phyloP scores from a whole-genome alignment of 2,329 filamentous ascomycete genomes.

The Intubia oerlemansii region DNA sequence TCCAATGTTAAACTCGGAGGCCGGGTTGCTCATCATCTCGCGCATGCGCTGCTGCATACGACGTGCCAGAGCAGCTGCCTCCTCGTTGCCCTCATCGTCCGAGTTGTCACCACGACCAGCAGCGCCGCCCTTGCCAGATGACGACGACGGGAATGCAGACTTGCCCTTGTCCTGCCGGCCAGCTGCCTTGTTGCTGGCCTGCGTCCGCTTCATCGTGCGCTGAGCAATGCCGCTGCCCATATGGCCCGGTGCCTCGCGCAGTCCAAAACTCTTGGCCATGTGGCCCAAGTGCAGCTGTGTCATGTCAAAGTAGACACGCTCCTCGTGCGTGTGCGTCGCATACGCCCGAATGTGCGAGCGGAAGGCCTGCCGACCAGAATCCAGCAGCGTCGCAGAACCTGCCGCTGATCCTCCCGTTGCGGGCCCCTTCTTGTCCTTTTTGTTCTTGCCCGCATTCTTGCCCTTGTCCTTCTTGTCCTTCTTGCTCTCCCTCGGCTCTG shows the following conservation, averaged over 20 bases:
- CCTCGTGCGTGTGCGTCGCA: conserved; percentile 73
- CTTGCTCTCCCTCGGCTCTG: conserved; percentile 1
- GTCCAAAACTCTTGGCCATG: conserved; percentile 76
- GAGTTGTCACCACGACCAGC: conserved; percentile 8
- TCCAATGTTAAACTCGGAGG: conserved; percentile 10
- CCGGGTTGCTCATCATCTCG: conserved; percentile 8
- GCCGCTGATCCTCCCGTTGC: too few relatives aligned
- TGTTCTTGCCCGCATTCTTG: background rate
- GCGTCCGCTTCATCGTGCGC: conserved; percentile 9
- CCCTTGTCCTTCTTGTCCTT: background rate
- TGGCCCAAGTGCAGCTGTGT: conserved; percentile 81
- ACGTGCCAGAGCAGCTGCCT: conserved; percentile 36
- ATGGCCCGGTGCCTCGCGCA: conserved; percentile 71
- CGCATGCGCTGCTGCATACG: conserved; percentile 21
- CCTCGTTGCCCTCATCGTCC: conserved; percentile 17
- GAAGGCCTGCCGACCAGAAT: conserved; percentile 67
- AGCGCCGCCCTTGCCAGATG: background rate
- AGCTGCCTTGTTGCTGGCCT: conserved; percentile 6
- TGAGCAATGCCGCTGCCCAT: conserved; percentile 44
- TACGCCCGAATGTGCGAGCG: conserved; percentile 89
- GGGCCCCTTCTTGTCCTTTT: conserved; percentile 2
- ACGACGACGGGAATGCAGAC: background rate
- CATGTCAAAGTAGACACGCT: conserved; percentile 78
- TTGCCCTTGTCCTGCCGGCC: background rate
- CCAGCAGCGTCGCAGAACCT: conserved; percentile 33